Evolutionary conservation across 306 rosid genomes (phyloP).

Genomic region (Neltuma alba): DNA sequence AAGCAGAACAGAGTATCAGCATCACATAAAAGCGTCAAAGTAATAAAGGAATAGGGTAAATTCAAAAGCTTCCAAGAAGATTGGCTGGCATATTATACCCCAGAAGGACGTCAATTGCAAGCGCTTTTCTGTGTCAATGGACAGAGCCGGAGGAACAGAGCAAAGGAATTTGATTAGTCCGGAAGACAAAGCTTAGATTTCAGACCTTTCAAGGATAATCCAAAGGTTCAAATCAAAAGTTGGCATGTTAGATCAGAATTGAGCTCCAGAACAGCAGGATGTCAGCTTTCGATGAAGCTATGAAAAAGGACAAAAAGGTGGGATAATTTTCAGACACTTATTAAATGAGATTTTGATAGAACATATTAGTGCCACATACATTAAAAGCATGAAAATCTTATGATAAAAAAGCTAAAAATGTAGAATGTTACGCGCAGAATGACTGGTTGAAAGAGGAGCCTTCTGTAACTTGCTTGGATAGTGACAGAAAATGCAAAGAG

Average conservation of each 20-base stretch:
- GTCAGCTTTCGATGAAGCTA: conserved; percentile 34
- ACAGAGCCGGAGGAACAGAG: neutral
- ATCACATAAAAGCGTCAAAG: conserved; percentile 27
- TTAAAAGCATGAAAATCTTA: conserved; percentile 14
- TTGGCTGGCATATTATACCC: neutral
- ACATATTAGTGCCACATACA: conserved; percentile 29
- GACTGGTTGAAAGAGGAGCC: neutral
- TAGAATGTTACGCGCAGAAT: conserved; percentile 36
- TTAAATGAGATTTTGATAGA: conserved; percentile 20
- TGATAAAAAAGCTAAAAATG: conserved; percentile 21
- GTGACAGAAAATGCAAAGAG: neutral
- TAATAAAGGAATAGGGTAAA: too few relatives aligned
- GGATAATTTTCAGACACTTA: conserved; percentile 30
- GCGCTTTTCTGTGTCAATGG: neutral
- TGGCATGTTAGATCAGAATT: conserved; percentile 3
- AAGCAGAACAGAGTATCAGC: conserved; percentile 25
- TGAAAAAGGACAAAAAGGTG: conserved; percentile 48
- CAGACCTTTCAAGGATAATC: neutral
- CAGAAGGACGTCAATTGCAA: neutral
- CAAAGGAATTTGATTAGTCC: conserved; percentile 9
- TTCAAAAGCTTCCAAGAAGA: neutral
- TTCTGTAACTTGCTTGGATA: neutral
- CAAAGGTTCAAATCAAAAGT: conserved; percentile 27
- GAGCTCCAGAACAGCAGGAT: neutral
- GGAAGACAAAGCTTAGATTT: neutral